Evolutionary conservation across 208 protist species (phyloP).

Genomic region (Acanthamoeba healyi): DNA sequence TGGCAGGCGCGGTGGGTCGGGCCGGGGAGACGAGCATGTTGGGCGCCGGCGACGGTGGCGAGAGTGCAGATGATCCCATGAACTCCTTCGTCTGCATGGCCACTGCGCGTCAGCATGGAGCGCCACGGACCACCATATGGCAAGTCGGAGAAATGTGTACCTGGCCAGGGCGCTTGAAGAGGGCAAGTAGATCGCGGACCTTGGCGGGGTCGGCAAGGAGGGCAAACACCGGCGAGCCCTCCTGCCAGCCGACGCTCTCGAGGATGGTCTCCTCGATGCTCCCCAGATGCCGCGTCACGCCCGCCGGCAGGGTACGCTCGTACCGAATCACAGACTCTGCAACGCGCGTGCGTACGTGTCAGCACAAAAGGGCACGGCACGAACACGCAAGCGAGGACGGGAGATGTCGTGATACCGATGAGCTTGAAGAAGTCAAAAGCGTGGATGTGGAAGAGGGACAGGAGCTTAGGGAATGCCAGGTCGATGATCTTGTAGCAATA

Average conservation of each 20-base stretch:
- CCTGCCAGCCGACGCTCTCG: conserved; percentile 54
- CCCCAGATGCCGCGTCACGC: conserved; percentile 37
- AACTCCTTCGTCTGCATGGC: neutral
- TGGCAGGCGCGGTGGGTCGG: neutral
- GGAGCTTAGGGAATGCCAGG: conserved; percentile 28
- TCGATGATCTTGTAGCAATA: conserved; percentile 74
- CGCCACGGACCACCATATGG: no score
- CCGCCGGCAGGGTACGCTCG: conserved; percentile 24
- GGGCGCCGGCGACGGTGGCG: conserved; percentile 10
- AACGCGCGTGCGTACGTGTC: neutral
- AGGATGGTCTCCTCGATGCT: conserved; percentile 52
- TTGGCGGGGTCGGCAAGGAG: conserved; percentile 13
- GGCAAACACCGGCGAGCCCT: conserved; percentile 40
- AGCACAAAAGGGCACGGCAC: neutral
- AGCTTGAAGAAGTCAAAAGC: conserved; percentile 69
- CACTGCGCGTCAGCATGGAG: no score
- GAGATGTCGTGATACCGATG: neutral
- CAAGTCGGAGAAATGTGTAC: neutral
- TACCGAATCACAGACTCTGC: conserved; percentile 38
- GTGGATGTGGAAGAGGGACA: conserved; percentile 44
- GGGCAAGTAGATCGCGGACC: conserved; percentile 41
- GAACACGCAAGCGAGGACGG: neutral
- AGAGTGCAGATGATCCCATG: neutral
- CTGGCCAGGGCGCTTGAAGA: conserved; percentile 25
- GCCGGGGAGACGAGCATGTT: conserved; percentile 42